Conservation (phyloP, 2,329 filamentous ascomycete species). For the Fusarium sp. region DNA sequence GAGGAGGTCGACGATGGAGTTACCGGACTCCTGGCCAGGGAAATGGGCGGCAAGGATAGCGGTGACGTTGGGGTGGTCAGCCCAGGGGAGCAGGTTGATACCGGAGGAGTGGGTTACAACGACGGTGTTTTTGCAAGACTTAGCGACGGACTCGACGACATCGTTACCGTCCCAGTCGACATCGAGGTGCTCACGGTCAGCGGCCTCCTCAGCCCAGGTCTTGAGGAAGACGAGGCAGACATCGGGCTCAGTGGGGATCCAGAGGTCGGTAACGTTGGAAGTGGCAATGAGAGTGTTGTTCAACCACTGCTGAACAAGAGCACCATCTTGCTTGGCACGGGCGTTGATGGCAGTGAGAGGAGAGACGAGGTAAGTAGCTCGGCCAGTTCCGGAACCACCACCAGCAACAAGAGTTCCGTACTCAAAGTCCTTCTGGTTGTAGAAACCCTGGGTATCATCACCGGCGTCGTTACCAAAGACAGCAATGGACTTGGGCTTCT, state of each 20-base stretch:
- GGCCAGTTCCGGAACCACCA: slow-evolving; percentile 65
- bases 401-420: slow-evolving; percentile 70
- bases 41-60: slow-evolving; percentile 78
- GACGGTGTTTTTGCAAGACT: slow-evolving; percentile 74
- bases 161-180: slow-evolving; percentile 74
- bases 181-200: slow-evolving; percentile 68
- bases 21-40: slow-evolving; percentile 79
- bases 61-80: slow-evolving; percentile 76
- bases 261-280: slow-evolving; percentile 61
- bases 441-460: slow-evolving; percentile 74
- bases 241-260: slow-evolving; percentile 68
- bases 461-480: slow-evolving; percentile 67
- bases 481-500: slow-evolving; percentile 70
- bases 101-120: slow-evolving; percentile 80
- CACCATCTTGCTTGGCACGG: slow-evolving; percentile 63
- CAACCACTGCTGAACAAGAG: slow-evolving; percentile 63
- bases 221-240: slow-evolving; percentile 77
- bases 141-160: slow-evolving; percentile 74
- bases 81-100: slow-evolving; percentile 77
- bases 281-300: slow-evolving; percentile 61
- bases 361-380: slow-evolving; percentile 57
- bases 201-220: slow-evolving; percentile 76
- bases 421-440: slow-evolving; percentile 76
- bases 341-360: slow-evolving; percentile 60
- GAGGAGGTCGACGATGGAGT: slow-evolving; percentile 76